Evolutionary conservation across 345 rosid species (phyloP).

Genomic region (Eucalyptus shirleyi): DNA sequence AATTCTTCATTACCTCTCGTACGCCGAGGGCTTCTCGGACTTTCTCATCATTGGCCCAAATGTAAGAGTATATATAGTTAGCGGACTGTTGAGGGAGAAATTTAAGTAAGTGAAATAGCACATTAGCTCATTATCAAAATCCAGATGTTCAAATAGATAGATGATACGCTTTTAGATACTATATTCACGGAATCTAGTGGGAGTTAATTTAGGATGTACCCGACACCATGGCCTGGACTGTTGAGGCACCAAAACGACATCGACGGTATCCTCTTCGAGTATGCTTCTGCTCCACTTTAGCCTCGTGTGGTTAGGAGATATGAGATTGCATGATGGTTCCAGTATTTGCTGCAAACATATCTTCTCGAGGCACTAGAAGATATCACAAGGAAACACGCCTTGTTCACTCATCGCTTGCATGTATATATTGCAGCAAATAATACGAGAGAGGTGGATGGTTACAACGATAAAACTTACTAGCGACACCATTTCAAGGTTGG

Average conservation of each 20-base stretch:
- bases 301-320: not conserved
- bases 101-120: no score
- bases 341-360: not conserved
- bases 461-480: not conserved
- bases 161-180: no score
- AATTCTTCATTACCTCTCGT: no score
- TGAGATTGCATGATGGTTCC: not conserved
- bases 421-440: not conserved
- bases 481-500: not conserved
- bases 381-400: not conserved
- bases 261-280: not conserved
- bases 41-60: no score
- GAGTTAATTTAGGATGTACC: no score
- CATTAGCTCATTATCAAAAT: no score
- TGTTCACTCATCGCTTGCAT: fast-evolving
- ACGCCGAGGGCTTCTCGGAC: no score
- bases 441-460: not conserved
- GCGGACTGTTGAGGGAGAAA: no score
- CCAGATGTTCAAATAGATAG: no score
- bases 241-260: not conserved
- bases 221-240: not conserved
- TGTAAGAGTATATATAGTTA: no score
- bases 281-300: not conserved
- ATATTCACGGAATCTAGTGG: no score
- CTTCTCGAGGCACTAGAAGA: not conserved